These are phyloP conservation scores for Neospermospora avenae DNA, from an alignment of 2,329 filamentous ascomycete genomes.

Conservation along the genomic window DNA sequence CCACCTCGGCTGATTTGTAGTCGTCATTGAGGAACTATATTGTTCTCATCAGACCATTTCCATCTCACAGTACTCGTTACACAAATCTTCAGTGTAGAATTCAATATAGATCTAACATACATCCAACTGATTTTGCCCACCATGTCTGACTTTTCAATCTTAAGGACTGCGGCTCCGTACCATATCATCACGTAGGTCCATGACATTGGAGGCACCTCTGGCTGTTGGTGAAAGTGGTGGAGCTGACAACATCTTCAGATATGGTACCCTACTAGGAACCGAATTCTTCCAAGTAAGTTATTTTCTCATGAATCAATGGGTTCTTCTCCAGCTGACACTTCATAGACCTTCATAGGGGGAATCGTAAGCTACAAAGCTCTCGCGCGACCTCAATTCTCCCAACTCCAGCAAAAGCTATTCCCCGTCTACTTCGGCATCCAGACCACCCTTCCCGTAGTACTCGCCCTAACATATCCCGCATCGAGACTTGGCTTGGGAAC, in stretches of 20 bases:
- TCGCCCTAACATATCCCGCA: slow-evolving; percentile 80
- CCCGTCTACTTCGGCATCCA: slow-evolving; percentile 88
- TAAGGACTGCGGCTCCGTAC: slow-evolving; percentile 67
- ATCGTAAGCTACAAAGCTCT: slow-evolving; percentile 75
- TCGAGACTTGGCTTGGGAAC: slow-evolving; percentile 32
- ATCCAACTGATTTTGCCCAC: no score
- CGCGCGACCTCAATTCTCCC: slow-evolving; percentile 74
- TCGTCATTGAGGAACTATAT: slow-evolving; percentile 2
- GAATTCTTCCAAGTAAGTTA: slow-evolving; percentile 74
- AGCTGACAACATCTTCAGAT: slow-evolving; percentile 48
- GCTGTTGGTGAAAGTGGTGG: not conserved
- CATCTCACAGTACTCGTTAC: no score
- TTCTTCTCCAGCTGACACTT: not conserved
- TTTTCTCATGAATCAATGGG: not conserved
- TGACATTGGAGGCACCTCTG: not conserved
- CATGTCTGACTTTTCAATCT: slow-evolving; percentile 37
- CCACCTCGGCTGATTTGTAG: slow-evolving; percentile 8
- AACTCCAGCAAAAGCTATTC: slow-evolving; percentile 77
- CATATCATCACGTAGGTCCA: slow-evolving; percentile 66
- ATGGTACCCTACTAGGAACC: slow-evolving; percentile 82
- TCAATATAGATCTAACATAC: no score
- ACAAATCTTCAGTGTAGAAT: no score
- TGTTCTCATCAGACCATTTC: not conserved
- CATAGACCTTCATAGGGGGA: slow-evolving; percentile 71
- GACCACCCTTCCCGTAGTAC: slow-evolving; percentile 65